Percentiles rank a stretch among this genome's conserved stretches.
Conservation (phyloP, 139 green algal genomes). For the Parachlorella kessleri region DNA sequence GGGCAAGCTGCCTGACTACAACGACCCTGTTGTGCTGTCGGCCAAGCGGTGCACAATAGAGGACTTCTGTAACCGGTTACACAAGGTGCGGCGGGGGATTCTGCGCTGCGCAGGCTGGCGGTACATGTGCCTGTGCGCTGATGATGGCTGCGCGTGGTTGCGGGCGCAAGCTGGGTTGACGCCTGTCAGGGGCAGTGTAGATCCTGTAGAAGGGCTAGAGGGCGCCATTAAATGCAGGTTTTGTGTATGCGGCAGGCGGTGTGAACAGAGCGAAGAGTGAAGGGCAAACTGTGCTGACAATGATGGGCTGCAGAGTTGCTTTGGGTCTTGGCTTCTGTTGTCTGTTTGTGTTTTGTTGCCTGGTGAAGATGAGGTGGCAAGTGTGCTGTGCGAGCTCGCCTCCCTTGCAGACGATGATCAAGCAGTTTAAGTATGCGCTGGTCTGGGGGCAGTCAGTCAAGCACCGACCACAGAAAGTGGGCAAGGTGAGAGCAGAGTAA, state of each 20-base stretch:
- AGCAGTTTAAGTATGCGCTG: slow-evolving; percentile 95
- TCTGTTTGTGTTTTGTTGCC: not conserved
- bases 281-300: not conserved
- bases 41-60: slow-evolving; percentile 77
- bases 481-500: no score
- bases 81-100: slow-evolving; percentile 39
- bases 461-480: slow-evolving; percentile 89
- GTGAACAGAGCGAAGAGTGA: not conserved
- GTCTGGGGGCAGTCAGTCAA: slow-evolving; percentile 91
- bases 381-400: no score
- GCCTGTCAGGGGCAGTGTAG: not conserved
- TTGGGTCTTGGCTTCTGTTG: no score
- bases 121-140: no score
- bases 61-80: slow-evolving; percentile 94
- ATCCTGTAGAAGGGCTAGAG: not conserved
- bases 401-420: slow-evolving; percentile 88
- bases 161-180: not conserved
- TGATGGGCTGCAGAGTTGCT: not conserved
- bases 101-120: no score
- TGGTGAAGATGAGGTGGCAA: no score
- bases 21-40: slow-evolving; percentile 93
- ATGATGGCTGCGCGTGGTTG: not conserved
- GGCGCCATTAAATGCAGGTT: not conserved
- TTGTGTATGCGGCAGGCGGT: not conserved
- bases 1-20: slow-evolving; percentile 95